A percentile compares a stretch with the other conserved stretches of the same genome.
Evolutionary conservation across 805 yeast species (phyloP).

Genomic region (Isabelozyma heimii): DNA sequence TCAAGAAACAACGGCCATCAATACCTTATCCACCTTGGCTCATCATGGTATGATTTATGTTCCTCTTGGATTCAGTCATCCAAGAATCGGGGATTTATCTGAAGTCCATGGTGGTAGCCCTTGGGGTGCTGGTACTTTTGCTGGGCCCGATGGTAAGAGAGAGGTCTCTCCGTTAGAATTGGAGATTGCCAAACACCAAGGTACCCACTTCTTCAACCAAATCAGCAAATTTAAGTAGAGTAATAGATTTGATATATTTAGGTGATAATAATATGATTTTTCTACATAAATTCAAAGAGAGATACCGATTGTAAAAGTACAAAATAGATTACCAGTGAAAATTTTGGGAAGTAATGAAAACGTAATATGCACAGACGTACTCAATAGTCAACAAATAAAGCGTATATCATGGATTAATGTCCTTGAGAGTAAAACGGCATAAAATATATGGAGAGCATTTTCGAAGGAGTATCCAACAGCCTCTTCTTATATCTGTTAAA

Average conservation of each 20-base stretch:
- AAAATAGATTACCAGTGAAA: too few relatives aligned
- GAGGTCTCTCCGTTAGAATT: conserved; percentile 59
- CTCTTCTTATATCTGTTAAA: too few relatives aligned
- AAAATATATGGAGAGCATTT: too few relatives aligned
- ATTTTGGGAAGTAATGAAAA: too few relatives aligned
- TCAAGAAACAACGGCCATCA: conserved; percentile 66
- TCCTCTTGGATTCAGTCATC: conserved; percentile 63
- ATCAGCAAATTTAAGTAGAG: neutral
- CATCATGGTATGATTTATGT: conserved; percentile 81
- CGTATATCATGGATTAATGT: too few relatives aligned
- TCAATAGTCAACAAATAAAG: too few relatives aligned
- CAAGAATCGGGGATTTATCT: conserved; percentile 48
- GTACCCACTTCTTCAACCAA: conserved; percentile 44
- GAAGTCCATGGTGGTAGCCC: conserved; percentile 80
- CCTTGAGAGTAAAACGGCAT: too few relatives aligned
- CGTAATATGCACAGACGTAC: too few relatives aligned
- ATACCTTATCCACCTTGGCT: conserved; percentile 56
- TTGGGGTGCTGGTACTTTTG: conserved; percentile 82
- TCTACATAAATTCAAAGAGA: too few relatives aligned
- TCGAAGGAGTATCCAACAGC: too few relatives aligned
- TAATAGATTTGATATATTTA: neutral
- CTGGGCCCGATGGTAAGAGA: conserved; percentile 71
- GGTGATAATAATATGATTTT: too few relatives aligned
- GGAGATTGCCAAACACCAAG: conserved; percentile 63
- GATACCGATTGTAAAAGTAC: too few relatives aligned